Evolutionary conservation across 495 filamentous ascomycete genomes (phyloP), one percentile per base, ranked within the genome.

Genomic region (Podospora australis): DNA sequence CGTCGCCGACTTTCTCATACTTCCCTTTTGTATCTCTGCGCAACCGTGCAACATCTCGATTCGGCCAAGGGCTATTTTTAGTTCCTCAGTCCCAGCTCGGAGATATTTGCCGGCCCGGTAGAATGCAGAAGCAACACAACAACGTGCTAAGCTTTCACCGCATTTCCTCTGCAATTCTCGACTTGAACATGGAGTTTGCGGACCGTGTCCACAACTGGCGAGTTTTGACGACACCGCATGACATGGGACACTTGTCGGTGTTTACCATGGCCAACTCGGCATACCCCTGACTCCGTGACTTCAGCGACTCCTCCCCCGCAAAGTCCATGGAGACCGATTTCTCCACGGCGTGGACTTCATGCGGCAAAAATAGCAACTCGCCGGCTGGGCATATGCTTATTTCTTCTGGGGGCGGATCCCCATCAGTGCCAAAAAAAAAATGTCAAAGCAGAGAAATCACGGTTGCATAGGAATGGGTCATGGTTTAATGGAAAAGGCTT

Each of bases 401-500:
- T n/a, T n/a, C n/a, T n/a, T n/a, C n/a, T n/a, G n/a, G n/a, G n/a
- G n/a, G n/a, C n/a, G n/a, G n/a, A n/a, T n/a, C n/a, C n/a, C n/a
- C n/a, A n/a, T n/a, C n/a, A 17, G 16, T 11, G 11, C 21, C 13
- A 30, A 44, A 24, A 9, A 16, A 17, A 28, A 24, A 4, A 16
- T 36, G 34, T 10, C 13, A 36, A 36, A n/a, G 6, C 11, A n/a
- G 34, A 36, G 11, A 36, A 36, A 6, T 30, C 28, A 29, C 6
- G 3, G 16, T 17, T 5, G 14, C 42, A n/a, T 32, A n/a, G n/a
- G n/a, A n/a, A n/a, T n/a, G n/a, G n/a, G n/a, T 11, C 32, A 17
- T n/a, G 19, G n/a, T 36, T 36, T 6, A 7, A 29, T 58, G 45
- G 29, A 47, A 48, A 55, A 53, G 53, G 61, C 58, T 64, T 64